These are phyloP conservation scores for Penicillium malachiteum DNA, from an alignment of 495 filamentous ascomycete species.

Conservation along the genomic window DNA sequence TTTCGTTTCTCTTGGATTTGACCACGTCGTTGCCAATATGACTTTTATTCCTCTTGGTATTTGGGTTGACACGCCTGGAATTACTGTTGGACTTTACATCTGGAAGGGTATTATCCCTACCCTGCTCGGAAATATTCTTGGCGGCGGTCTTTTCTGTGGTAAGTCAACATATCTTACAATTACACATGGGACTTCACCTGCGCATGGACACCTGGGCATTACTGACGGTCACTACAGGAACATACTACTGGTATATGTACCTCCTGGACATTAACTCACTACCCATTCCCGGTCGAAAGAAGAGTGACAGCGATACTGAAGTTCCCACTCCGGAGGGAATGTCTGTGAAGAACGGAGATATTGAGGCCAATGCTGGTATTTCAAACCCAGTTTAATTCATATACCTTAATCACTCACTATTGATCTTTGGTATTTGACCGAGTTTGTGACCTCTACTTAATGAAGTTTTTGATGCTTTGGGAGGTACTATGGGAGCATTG, in stretches of 20 bases:
- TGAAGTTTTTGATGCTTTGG: no score
- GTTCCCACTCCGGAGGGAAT: neutral
- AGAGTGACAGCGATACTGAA: conserved; percentile 4
- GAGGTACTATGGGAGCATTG: no score
- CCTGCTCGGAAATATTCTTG: conserved; percentile 58
- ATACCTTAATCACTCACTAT: no score
- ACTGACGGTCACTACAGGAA: conserved; percentile 16
- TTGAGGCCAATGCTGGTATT: conserved; percentile 25
- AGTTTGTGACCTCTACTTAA: no score
- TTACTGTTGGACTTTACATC: conserved; percentile 57
- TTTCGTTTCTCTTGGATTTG: conserved; percentile 58
- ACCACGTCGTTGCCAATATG: conserved; percentile 67
- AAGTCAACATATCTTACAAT: no score
- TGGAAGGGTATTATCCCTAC: conserved; percentile 65
- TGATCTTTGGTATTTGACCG: no score
- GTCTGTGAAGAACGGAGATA: conserved; percentile 18
- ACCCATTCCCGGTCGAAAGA: conserved; percentile 17
- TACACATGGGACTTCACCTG: no score
- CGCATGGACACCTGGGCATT: no score
- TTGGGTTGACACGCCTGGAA: conserved; percentile 47
- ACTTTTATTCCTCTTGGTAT: conserved; percentile 61
- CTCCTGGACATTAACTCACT: conserved; percentile 29
- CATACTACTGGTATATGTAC: conserved; percentile 55
- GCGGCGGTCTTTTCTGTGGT: conserved; percentile 51
- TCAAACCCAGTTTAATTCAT: neutral